Evolutionary conservation across 768 basidiomycete species (phyloP).

Genomic region (Phaeolepiota aurea): DNA sequence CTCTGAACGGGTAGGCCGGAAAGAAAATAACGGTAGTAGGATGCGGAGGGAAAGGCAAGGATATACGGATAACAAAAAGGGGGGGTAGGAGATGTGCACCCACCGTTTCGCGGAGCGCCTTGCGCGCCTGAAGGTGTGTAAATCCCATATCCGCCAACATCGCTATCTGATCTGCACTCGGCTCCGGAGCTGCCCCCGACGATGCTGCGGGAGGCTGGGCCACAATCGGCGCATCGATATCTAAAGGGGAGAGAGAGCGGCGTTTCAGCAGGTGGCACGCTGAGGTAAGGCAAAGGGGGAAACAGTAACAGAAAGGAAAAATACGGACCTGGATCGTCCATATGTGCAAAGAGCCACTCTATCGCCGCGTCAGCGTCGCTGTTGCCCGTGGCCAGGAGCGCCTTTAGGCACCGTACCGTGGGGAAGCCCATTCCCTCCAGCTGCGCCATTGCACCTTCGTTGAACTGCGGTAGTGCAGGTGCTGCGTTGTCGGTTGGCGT

Average conservation of each 20-base stretch:
- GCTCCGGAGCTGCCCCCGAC: slow-evolving; percentile 33
- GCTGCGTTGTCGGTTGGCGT: slow-evolving; percentile 13
- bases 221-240: slow-evolving; percentile 84
- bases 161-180: slow-evolving; percentile 58
- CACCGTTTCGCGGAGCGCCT: slow-evolving; percentile 84
- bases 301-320: not conserved
- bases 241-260: slow-evolving; percentile 26
- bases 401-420: slow-evolving; percentile 76
- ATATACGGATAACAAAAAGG: too few relatives aligned
- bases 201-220: slow-evolving; percentile 18
- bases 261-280: not conserved
- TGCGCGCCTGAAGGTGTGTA: slow-evolving; percentile 69
- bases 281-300: too few relatives aligned
- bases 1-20: too few relatives aligned
- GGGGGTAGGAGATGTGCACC: too few relatives aligned
- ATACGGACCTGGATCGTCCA: slow-evolving; percentile 81
- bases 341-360: slow-evolving; percentile 93
- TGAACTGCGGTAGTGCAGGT: slow-evolving; percentile 51
- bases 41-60: not conserved
- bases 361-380: slow-evolving; percentile 73
- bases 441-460: slow-evolving; percentile 65
- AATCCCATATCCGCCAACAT: slow-evolving; percentile 93
- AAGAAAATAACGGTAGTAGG: too few relatives aligned
- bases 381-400: slow-evolving; percentile 81
- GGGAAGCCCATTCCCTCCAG: slow-evolving; percentile 93